phyloP scores from a whole-genome alignment of 2,329 filamentous ascomycete species.

The Ceratocystis cubensis region DNA sequence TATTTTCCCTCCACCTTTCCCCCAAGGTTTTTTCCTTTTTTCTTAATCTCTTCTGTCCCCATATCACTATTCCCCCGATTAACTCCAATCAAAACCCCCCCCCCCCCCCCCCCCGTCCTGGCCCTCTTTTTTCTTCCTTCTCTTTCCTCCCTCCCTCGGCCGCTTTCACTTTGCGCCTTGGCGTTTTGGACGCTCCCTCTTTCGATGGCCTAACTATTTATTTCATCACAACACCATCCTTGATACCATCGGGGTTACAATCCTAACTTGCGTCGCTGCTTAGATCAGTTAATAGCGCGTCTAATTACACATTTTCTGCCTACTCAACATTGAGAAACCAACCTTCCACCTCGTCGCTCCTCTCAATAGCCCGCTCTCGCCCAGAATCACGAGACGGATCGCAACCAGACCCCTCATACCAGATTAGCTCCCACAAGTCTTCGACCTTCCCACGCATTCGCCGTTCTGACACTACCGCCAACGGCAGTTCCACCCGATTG shows the following conservation, averaged over 20 bases:
- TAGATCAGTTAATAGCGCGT: slow-evolving; percentile 12
- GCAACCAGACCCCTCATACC: neutral
- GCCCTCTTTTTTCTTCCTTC: neutral
- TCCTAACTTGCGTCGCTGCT: slow-evolving; percentile 21
- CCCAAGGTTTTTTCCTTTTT: too few species aligned
- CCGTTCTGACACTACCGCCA: slow-evolving; percentile 11
- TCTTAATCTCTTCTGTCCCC: too few species aligned
- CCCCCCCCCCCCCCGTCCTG: neutral
- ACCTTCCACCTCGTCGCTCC: slow-evolving; percentile 10
- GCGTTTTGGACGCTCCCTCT: neutral
- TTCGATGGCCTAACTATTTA: slow-evolving; percentile 1
- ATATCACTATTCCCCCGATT: neutral
- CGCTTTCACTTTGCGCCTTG: neutral
- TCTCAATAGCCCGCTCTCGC: slow-evolving; percentile 10
- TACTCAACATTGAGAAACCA: slow-evolving; percentile 3
- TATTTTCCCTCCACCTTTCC: too few species aligned
- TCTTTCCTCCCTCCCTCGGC: neutral
- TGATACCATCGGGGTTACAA: neutral
- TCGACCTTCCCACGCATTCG: slow-evolving; percentile 15
- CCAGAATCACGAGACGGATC: slow-evolving; percentile 12
- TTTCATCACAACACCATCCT: neutral
- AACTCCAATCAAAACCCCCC: neutral
- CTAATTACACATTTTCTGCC: slow-evolving; percentile 19
- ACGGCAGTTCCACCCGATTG: slow-evolving; percentile 26
- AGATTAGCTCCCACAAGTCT: slow-evolving; percentile 14